Conservation (phyloP, 352 stramenopile species). For the Aphanomyces invadans region DNA sequence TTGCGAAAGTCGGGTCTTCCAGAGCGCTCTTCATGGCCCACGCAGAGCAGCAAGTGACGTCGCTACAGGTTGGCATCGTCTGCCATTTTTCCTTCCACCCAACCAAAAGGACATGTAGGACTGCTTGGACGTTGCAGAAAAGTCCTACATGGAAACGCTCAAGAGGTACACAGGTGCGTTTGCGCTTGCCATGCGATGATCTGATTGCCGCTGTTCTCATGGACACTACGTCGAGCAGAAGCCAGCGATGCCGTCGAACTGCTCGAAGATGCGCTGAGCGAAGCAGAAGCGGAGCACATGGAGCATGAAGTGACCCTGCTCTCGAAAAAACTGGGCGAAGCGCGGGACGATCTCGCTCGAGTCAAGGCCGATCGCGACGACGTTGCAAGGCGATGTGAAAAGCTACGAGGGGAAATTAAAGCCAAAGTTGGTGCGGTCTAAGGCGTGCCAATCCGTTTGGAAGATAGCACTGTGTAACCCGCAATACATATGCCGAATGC, state of each 20-base stretch:
- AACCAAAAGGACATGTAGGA: conserved; percentile 31
- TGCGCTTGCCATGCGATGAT: not conserved
- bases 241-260: conserved; percentile 48
- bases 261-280: conserved; percentile 29
- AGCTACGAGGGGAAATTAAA: conserved; percentile 38
- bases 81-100: too few relatives aligned
- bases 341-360: conserved; percentile 30
- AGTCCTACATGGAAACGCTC: conserved; percentile 61
- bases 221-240: conserved; percentile 36
- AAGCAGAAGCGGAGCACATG: conserved; percentile 11
- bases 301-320: conserved; percentile 29
- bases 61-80: conserved; percentile 28
- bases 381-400: conserved; percentile 53
- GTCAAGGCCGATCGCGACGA: conserved; percentile 50
- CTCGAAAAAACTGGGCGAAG: conserved; percentile 29
- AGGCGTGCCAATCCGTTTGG: not conserved
- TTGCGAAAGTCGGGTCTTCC: conserved; percentile 25
- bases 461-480: not conserved
- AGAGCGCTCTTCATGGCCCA: conserved; percentile 30
- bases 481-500: too few relatives aligned
- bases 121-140: conserved; percentile 60
- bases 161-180: conserved; percentile 33
- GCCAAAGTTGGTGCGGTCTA: not conserved
- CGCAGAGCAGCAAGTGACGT: conserved; percentile 27
- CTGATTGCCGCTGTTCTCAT: too few relatives aligned